Base-by-base conservation (phyloP, 1,139 yeast genomes). In the Blastobotrys ciferrii region DNA sequence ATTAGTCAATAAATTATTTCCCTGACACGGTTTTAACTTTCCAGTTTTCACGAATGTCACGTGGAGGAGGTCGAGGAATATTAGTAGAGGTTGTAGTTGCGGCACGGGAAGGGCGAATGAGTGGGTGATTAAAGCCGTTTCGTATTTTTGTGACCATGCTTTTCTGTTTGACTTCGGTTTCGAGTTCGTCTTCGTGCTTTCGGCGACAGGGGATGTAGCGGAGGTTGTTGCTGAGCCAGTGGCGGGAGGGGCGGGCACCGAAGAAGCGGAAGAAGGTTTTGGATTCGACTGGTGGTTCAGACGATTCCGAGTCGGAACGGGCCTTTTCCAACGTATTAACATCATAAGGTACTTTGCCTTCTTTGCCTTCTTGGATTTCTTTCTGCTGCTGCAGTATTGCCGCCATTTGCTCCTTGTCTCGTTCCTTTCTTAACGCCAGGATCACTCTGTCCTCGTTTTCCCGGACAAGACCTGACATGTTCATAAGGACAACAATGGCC, bases 401-500 rank as follows among this genome's bases (percentile, higher is more conserved):
- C 4, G 46, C 47, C 31, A 23, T 44, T 14, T 42, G 40, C 14
- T 13, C 33, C 25, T 41, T 38, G 25, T 49, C 52, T 25, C 55
- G 53, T 23, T 46, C 47, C n/a, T 30, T 45, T 14, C 58, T 33
- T 18, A 49, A 52, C 2, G 51, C 52, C 9, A 54, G 43, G 15
- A 61, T 44, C 5, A 59, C 52, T 38, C 46, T 46, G 36, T 61
- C 65, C 31, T 61, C 65, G 42, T 61, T 61, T 31, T 47, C 53
- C 25, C 58, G 41, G n/a, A 47, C 50, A 17, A 56, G 47, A 2
- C 63, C 65, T 17, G 52, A 48, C 19, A 59, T 19, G 46, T 60
- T 59, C 53, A 59, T 48, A 31, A 53, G 46, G 11, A 58, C 47
- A 1, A 57, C 56, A 1, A 60, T 42, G n/a, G 51, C 47, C 25